Evolutionary conservation across 805 yeast genomes (phyloP), one percentile per base, ranked within the genome.

Genomic region (Saccharomyces eubayanus): DNA sequence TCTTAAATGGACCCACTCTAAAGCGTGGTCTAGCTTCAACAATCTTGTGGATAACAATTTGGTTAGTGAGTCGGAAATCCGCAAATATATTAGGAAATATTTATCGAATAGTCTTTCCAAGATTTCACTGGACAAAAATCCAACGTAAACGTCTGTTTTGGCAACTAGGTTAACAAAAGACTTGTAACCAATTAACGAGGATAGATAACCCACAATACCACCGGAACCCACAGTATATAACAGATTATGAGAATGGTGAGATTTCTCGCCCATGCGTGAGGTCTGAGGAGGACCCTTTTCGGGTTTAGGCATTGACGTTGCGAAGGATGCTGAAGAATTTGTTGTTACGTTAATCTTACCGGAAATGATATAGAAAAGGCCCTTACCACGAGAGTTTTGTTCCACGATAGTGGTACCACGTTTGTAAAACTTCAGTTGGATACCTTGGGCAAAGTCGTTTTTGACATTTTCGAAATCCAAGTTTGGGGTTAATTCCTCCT

Each of bases 1-100:
- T n/a, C 83, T 83, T 11, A 87, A 75, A 55, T 89, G 96, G 45
- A 91, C 82, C 98, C 98, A 92, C 68, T 94, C 99, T 51, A 94
- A 72, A 0, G 97, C 96, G 69, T 87, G 89, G 64, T 92, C 98
- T 46, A 94, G 80, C 53, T 85, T 81, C 41, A 87, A 69, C 41
- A 92, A 74, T 53, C 86, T 80, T 29, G 79, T 73, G 29, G 91
- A 84, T 43, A 94, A 69, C 1, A 87, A 75, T n/a, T 75, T 75
- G 47, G 86, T 82, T 57, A 92, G 72, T 8, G 83, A 78, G 55
- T 83, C 82, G 0, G 98, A 96, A 48, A 90, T 78, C 1, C 89
- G 82, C 41, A 92, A 72, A 59, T 87, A 86, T 9, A 92, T 75
- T 68, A 82, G 77, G 55, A 92, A 91, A 64, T 81, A 85, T 57